Base-by-base conservation (phyloP, 2,329 filamentous ascomycete genomes). In the Aspergillus novofumigatus region DNA sequence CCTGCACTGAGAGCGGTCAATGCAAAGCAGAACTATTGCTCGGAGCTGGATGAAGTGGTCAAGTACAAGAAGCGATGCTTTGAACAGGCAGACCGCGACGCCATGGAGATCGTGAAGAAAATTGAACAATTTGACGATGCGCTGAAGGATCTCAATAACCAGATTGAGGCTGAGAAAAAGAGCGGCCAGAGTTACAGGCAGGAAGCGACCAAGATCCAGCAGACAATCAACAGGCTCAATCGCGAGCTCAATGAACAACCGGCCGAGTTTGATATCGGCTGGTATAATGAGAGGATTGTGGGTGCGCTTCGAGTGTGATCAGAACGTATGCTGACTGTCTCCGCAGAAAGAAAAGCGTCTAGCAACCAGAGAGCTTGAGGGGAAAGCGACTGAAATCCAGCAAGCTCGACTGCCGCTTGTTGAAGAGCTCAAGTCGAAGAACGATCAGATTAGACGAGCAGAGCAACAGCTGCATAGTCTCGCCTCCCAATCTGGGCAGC, bases 221-320 rank as follows among this genome's bases (percentile, higher is more conserved):
- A 80, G 47, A 81, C 75, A 26, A 86, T 96, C 49, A 83, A 80
- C 2, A 76, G 78, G 6, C 75, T 92, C n/a, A 81, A 89, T 67
- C 85, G 82, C 4, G 81, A 84, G 59, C 74, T 86, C 62, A 82
- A 86, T 56, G 83, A 86, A 47, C 80, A 80, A 11, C 86, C 88
- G 0, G 78, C 82, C 0, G 82, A 86, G 5, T 91, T 94, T 67
- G 86, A 94, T 67, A 73, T 84, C 9, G 78, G 81, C 4, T 84
- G 84, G 4, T 92, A 86, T 76, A 94, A 93, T 62, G 82, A 85
- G 53, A 84, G 84, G 61, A 87, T 92, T 72, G 88, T 90, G 74
- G 73, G 86, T 79, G 8, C 38, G 26, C 28, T 49, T 20, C 9
- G 38, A 14, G 5, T 21, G 42, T 49, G 42, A 47, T 45, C 14